These are phyloP conservation scores for Miscanthus lutarioriparius DNA, from an alignment of 176 grass and related monocot species.

Conservation along the genomic window DNA sequence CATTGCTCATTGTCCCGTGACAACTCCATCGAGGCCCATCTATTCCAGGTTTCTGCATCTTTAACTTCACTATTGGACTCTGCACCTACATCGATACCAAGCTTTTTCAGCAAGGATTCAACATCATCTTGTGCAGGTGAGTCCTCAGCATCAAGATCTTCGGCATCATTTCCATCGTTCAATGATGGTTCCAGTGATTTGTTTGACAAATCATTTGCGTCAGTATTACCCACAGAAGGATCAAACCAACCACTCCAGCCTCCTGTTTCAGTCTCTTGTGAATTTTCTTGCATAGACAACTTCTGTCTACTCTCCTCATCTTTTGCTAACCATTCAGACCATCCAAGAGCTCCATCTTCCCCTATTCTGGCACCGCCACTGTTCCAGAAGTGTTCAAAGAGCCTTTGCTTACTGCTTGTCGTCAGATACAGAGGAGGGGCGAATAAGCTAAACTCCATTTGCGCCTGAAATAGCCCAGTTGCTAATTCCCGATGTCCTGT, in stretches of 20 bases:
- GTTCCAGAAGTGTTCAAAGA: slow-evolving; percentile 99
- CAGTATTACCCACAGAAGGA: slow-evolving; percentile 46
- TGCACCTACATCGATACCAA: slow-evolving; percentile 81
- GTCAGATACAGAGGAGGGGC: slow-evolving; percentile 69
- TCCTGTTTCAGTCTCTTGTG: slow-evolving; percentile 65
- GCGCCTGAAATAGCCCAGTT: slow-evolving; percentile 92
- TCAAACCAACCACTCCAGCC: slow-evolving; percentile 98
- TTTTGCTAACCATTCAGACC: slow-evolving; percentile 90
- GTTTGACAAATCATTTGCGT: slow-evolving; percentile 31
- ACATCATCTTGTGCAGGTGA: slow-evolving; percentile 69
- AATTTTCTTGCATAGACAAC: slow-evolving; percentile 53
- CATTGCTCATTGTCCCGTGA: slow-evolving; percentile 78
- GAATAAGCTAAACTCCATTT: slow-evolving; percentile 88
- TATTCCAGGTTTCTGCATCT: slow-evolving; percentile 93
- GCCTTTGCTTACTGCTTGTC: slow-evolving; percentile 77
- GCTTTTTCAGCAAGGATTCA: slow-evolving; percentile 86
- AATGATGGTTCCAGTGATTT: slow-evolving; percentile 39
- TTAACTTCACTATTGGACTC: slow-evolving; percentile 87
- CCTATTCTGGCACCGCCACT: slow-evolving; percentile 76
- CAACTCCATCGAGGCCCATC: slow-evolving; percentile 82
- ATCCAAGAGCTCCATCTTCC: slow-evolving; percentile 84
- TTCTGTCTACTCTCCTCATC: slow-evolving; percentile 77
- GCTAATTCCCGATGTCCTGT: slow-evolving; percentile 86
- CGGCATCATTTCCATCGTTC: slow-evolving; percentile 47
- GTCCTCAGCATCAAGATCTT: slow-evolving; percentile 55